Evolutionary conservation across 2,329 filamentous ascomycete genomes (phyloP), one percentile per base, ranked within the genome.

Genomic region (Fusarium sp.): DNA sequence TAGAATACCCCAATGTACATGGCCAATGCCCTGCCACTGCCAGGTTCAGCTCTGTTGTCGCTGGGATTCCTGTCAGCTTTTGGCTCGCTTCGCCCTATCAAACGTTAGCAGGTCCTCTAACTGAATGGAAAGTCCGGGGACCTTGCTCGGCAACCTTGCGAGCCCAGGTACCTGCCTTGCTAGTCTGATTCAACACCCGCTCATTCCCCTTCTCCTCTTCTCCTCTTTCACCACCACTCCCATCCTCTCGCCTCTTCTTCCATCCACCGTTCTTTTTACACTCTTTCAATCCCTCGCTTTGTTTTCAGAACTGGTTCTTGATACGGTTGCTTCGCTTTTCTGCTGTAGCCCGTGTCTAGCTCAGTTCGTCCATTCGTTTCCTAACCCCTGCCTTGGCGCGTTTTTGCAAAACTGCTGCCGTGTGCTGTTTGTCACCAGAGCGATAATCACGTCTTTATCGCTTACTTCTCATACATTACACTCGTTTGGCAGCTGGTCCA

Each of bases 321-420:
- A 28, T 64, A 63, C 64, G 63, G 66, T 14, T 43, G 66, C 72
- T 70, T 74, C 71, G 48, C 33, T 66, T 62, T 56, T 44, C 61
- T 31, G 60, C 44, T 54, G 66, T 66, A 46, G 68, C 57, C 60
- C 56, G 63, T 71, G 71, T 62, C 46, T 52, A 62, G 64, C 65
- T 66, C 72, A 60, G 70, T 73, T 76, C 64, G 74, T 76, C 74
- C 74, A 70, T 76, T 76, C 74, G 56, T 76, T 76, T 73, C 56
- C 50, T 45, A 28, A 31, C 28, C 44, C 50, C 50, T 58, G 60
- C 62, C 59, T 34, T 53, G 69, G 69, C 60, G 73, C 61, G 68
- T 68, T 71, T 71, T 72, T 72, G 67, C 49, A 72, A 72, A 54
- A 66, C 66, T 61, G 67, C 57, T 63, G 57, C 57, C 24, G 36